Base-by-base conservation (phyloP, 1,284 basidiomycete species). In the Caloboletus firmus region DNA sequence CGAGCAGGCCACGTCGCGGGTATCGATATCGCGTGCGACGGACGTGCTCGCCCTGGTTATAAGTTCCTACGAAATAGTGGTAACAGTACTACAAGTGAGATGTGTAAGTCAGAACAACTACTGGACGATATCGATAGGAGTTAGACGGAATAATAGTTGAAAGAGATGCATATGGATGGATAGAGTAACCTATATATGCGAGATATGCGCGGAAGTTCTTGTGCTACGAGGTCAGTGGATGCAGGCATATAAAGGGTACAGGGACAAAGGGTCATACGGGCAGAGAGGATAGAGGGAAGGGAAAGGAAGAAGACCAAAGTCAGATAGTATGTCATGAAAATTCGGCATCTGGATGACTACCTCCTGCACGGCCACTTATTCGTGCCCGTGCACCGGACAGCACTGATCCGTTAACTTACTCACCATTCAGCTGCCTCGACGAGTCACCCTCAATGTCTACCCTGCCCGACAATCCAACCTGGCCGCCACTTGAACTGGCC, bases 391-490 rank as follows among this genome's bases (percentile, higher is more conserved):
- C 31, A 55, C 18, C 17, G 4, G 17, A 12, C 30, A 7, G 26
- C 5, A 30, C 20, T n/a, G n/a, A 30, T 41, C n/a, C n/a, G 10
- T 22, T 12, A 20, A 20, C 42, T 46, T 32, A 62, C 49, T 47
- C 49, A 53, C 44, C 47, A n/a, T 49, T 43, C 48, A 24, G 30
- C 9, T 42, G 41, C 40, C 41, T 51, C n/a, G 45, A 48, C 13
- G 55, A 51, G 15, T 66, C 57, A 10, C 52, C 53, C 24, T 59
- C 62, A 0, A 45, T 37, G 22, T 61, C 57, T 35, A 41, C n/a
- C 52, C 44, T 55, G n/a, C 53, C 52, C 17, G 57, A 51, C 26
- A 58, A 40, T 26, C 59, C 61, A 22, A 17, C 51, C 35, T 43
- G 61, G 20, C 57, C 52, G 1, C 50, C 55, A 51, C 58, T 50